A percentile compares a stretch with the other conserved stretches of the same genome.
phyloP scores from a whole-genome alignment of 2,329 filamentous ascomycete species.

The Reticulascus tulasneorum region DNA sequence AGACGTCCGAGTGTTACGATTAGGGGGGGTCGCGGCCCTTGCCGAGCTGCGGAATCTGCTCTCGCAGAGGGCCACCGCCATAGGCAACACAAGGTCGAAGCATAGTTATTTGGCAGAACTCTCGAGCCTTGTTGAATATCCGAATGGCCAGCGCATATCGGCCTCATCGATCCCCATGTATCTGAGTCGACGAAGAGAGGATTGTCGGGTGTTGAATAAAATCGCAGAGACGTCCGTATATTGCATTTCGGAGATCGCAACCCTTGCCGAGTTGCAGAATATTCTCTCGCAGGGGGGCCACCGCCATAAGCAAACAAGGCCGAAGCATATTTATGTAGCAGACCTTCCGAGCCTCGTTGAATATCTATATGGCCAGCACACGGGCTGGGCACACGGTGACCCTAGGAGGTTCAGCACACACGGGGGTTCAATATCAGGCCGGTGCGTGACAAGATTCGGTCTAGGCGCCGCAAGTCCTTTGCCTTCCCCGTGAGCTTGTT shows the following conservation, averaged over 20 bases:
- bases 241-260: conserved; percentile 85
- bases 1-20: conserved; percentile 86
- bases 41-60: conserved; percentile 68
- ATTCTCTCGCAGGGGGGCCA: conserved; percentile 68
- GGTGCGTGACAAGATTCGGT: conserved; percentile 58
- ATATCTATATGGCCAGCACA: conserved; percentile 90
- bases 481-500: conserved; percentile 95
- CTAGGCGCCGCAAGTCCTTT: conserved; percentile 79
- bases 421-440: conserved; percentile 40
- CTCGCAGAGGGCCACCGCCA: conserved; percentile 69
- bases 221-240: conserved; percentile 80
- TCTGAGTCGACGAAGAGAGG: conserved; percentile 72
- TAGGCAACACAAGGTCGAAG: conserved; percentile 87
- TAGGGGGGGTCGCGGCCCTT: conserved; percentile 86
- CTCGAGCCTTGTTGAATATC: conserved; percentile 91
- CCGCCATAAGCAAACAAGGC: conserved; percentile 85
- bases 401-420: conserved; percentile 82
- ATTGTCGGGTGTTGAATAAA: conserved; percentile 70
- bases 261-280: conserved; percentile 71
- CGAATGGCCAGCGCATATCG: conserved; percentile 90
- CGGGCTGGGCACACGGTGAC: conserved; percentile 82
- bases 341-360: conserved; percentile 86
- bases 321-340: conserved; percentile 95
- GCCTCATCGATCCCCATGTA: conserved; percentile 89
- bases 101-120: conserved; percentile 92